Evolutionary conservation across 768 basidiomycete species (phyloP), one percentile per base, ranked within the genome.

Genomic region (Lactarius pseudohatsudake): DNA sequence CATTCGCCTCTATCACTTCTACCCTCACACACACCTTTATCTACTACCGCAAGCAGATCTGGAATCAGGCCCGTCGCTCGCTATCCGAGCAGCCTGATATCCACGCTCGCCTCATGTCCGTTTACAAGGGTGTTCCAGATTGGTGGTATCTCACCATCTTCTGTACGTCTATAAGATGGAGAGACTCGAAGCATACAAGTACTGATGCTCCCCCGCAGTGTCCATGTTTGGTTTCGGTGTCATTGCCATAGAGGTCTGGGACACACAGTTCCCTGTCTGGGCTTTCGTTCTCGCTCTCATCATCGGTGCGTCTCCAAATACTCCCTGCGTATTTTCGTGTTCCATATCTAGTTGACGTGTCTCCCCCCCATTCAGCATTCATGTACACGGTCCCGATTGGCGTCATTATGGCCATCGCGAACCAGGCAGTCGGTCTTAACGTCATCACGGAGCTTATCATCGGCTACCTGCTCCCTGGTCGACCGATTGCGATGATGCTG

Each of bases 61-160:
- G 84, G 86, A 77, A 75, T 0, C 90, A 92, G 75, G 77, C 86
- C 30, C 85, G 86, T 58, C 84, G 87, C 59, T 82, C 90, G 15
- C 83, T 92, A 77, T 76, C 82, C 55, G 92, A 93, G 71, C 90
- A 94, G 72, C 87, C 90, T 1, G 92, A 94, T 77, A 85, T 94
- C 67, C 92, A 94, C 70, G 90, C 90, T n/a, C 84, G 91, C 13
- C 80, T 94, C 47, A 94, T 94, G 93, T 79, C 82, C 15, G 77
- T 77, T 59, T 94, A 94, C 74, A 1, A 91, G 8, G 28, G 94
- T 69, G 93, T 95, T 0, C 92, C 83, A 3, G 78, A 81, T 34
- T 83, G 82, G 83, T 93, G 91, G 91, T 98, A 93, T 72, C 56
- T 80, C 0, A 66, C 80, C 50, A 81, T 86, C n/a, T 87, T 94